These are phyloP conservation scores for Saccharomycopsis javanensis DNA, from an alignment of 805 yeast genomes.

Conservation along the genomic window DNA sequence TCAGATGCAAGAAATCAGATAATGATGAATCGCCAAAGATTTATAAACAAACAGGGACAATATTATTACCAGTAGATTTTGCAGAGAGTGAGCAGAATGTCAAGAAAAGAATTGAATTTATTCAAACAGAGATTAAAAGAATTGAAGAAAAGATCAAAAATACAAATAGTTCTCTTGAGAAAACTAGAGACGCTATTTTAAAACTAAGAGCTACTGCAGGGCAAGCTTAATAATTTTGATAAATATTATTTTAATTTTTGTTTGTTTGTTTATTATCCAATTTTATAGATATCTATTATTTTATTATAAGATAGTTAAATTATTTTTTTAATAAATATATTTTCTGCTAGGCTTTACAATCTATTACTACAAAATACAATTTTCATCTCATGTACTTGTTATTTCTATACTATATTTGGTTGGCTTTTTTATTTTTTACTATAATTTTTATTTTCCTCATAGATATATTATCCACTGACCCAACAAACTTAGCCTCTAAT, in stretches of 20 bases:
- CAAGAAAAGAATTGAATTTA: constrained; percentile 81
- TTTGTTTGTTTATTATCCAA: not conserved
- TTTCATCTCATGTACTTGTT: no score
- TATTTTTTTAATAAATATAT: not conserved
- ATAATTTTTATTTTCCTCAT: no score
- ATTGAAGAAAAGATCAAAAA: constrained; percentile 62
- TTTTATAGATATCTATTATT: not conserved
- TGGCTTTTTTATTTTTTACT: no score
- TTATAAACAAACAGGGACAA: constrained; percentile 87
- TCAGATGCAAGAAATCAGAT: constrained; percentile 9
- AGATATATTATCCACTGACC: not conserved
- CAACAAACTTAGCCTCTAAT: constrained; percentile 40
- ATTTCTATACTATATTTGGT: no score
- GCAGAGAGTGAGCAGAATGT: constrained; percentile 78
- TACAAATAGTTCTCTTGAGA: constrained; percentile 47
- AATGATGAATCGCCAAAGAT: constrained; percentile 58
- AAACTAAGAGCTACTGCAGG: constrained; percentile 32
- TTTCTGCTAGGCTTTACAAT: no score
- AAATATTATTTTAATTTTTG: not conserved
- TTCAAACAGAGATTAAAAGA: constrained; percentile 63
- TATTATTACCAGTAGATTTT: constrained; percentile 80
- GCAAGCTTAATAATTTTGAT: not conserved
- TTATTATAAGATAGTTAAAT: not conserved
- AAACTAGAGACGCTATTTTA: constrained; percentile 45
- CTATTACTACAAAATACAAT: no score